These are phyloP conservation scores for Suillus discolor DNA, from an alignment of 768 basidiomycete species.

Conservation along the genomic window DNA sequence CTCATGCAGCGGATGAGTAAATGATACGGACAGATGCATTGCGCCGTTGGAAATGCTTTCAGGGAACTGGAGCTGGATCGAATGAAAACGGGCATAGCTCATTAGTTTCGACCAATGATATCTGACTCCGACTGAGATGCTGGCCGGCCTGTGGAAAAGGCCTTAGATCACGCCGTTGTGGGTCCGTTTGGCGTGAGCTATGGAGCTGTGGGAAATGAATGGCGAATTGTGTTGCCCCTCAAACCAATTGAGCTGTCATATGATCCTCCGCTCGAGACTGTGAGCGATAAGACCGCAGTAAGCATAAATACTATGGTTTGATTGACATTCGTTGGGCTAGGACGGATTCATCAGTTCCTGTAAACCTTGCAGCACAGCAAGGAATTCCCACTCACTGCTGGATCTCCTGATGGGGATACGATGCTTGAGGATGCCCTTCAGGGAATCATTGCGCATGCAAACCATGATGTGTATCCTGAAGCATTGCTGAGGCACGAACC, in stretches of 20 bases:
- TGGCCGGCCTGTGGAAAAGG: neutral
- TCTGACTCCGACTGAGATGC: neutral
- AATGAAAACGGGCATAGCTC: neutral
- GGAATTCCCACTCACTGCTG: neutral
- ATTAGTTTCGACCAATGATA: neutral
- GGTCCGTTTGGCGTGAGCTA: neutral
- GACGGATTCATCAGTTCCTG: neutral
- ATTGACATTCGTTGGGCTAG: neutral
- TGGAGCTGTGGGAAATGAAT: conserved; percentile 3
- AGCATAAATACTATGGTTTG: neutral
- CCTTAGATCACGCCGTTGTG: neutral
- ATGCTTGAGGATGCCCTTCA: neutral
- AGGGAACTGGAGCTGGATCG: neutral
- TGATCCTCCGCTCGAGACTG: neutral
- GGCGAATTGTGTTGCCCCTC: neutral
- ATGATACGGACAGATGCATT: neutral
- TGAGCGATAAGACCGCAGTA: neutral
- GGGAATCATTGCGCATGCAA: neutral
- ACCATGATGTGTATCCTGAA: neutral
- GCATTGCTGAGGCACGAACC: neutral
- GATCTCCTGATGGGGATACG: neutral
- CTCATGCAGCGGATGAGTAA: neutral
- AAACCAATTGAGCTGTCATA: neutral
- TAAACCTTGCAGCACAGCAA: neutral
- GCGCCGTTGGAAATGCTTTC: neutral